Base-by-base conservation (phyloP, 2,329 filamentous ascomycete genomes). In the Sphaerostilbella broomeana region DNA sequence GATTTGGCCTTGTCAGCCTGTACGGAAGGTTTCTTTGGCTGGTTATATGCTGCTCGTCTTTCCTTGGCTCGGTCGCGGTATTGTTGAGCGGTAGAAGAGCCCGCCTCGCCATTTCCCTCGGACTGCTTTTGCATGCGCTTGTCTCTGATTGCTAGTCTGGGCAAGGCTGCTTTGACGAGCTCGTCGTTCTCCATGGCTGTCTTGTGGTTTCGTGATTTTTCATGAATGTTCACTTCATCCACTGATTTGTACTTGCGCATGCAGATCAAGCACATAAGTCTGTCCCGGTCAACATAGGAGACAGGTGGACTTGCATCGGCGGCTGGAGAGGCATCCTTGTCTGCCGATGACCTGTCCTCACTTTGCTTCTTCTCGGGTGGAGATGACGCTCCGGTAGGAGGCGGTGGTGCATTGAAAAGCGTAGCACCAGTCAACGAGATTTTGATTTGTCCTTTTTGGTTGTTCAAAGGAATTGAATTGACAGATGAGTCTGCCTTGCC, bases 51-150 rank as follows among this genome's bases (percentile, higher is more conserved):
- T 43, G 74, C 59, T 6, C 82, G 72, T 13, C 82, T 72, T 57
- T 85, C 80, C 51, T 75, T 79, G 5, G 82, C 82, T 22, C 82
- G 70, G 53, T 86, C 82, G 17, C 78, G 72, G 54, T 82, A 83
- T 47, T 67, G 66, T 42, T 49, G 51, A 28, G 50, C 48, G 9
- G 37, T 15, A 17, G 28, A 17, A 17, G 28, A 17, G 29, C 25
- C n/a, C 8, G 25, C 17, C 13, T 44, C 28, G 4, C 29, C 38
- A 4, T 22, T 24, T 10, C 21, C 42, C 25, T 54, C 50, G 3
- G 41, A 50, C 44, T 53, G 57, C 46, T 57, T 63, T 50, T 54
- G 51, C 24, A 49, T 54, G 36, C 49, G 53, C 53, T 58, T 60
- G 56, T 73, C 54, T 37, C 61, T 46, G 39, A 60, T 44, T 63